Evolutionary conservation across 768 basidiomycete species (phyloP).

Genomic region (Leucocoprinus leucothites): DNA sequence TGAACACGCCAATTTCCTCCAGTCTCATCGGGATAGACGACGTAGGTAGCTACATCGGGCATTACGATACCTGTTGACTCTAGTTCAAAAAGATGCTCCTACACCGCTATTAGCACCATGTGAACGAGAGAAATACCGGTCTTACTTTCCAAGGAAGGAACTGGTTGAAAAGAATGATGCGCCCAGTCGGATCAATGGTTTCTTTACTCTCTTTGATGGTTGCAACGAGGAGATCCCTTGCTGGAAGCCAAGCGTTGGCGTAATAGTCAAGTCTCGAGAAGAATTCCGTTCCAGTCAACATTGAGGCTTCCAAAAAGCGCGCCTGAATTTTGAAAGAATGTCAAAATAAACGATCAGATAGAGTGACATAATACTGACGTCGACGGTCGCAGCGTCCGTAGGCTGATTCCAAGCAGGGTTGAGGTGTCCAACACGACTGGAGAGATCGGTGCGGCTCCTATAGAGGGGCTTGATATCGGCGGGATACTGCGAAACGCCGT

Average conservation of each 20-base stretch:
- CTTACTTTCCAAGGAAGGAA: constrained; percentile 88
- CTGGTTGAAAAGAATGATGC: constrained; percentile 74
- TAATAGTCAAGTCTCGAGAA: constrained; percentile 76
- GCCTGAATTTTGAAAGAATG: constrained; percentile 37
- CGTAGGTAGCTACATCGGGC: constrained; percentile 66
- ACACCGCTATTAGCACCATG: neutral
- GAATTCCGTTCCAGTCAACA: constrained; percentile 84
- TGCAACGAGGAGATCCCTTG: constrained; percentile 68
- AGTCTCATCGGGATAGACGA: constrained; percentile 86
- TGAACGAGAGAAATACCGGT: neutral
- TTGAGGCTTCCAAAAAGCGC: constrained; percentile 76
- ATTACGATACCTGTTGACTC: constrained; percentile 51
- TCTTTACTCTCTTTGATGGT: constrained; percentile 55
- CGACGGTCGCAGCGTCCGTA: constrained; percentile 57
- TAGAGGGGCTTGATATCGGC: constrained; percentile 67
- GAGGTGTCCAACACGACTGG: constrained; percentile 75
- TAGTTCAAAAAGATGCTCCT: constrained; percentile 87
- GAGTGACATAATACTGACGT: constrained; percentile 48
- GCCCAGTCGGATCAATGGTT: constrained; percentile 65
- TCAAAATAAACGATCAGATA: neutral
- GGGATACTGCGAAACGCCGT: constrained; percentile 84
- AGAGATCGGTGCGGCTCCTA: constrained; percentile 76
- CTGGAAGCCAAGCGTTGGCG: constrained; percentile 89
- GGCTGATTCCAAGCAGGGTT: constrained; percentile 94
- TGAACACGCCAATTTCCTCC: constrained; percentile 85